These are phyloP conservation scores for Detonula confervacea DNA, from an alignment of 352 stramenopile species.

Conservation along the genomic window DNA sequence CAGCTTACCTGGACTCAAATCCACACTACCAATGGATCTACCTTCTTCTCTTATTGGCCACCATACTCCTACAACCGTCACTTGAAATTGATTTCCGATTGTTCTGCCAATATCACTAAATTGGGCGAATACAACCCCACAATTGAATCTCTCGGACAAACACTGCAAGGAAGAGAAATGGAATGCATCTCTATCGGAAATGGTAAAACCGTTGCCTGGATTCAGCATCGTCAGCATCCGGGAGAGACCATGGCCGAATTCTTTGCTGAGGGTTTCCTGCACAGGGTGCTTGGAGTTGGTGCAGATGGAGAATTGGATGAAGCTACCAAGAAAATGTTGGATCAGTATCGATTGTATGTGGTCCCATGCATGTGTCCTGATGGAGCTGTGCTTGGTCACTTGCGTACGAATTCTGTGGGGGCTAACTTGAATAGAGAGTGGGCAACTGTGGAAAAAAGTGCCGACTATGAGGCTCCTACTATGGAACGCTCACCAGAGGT, in stretches of 20 bases:
- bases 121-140: slow-evolving; percentile 31
- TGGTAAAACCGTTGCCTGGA: slow-evolving; percentile 73
- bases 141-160: slow-evolving; percentile 71
- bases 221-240: slow-evolving; percentile 86
- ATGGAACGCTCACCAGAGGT: slow-evolving; percentile 83
- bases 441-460: slow-evolving; percentile 56
- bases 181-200: slow-evolving; percentile 81
- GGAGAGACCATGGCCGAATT: slow-evolving; percentile 86
- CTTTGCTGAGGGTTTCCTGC: slow-evolving; percentile 80
- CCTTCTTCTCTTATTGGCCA: slow-evolving; percentile 83
- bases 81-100: slow-evolving; percentile 71
- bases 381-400: slow-evolving; percentile 76
- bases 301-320: slow-evolving; percentile 63
- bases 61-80: slow-evolving; percentile 82
- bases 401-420: slow-evolving; percentile 83
- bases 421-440: slow-evolving; percentile 88
- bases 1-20: slow-evolving; percentile 74
- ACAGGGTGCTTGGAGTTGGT: slow-evolving; percentile 68
- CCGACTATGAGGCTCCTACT: slow-evolving; percentile 78
- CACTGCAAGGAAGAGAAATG: slow-evolving; percentile 78
- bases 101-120: slow-evolving; percentile 20
- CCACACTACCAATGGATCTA: slow-evolving; percentile 63
- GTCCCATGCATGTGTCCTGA: slow-evolving; percentile 87
- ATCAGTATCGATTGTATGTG: slow-evolving; percentile 82
- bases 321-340: slow-evolving; percentile 51